These are phyloP conservation scores for Erysiphe pulchra DNA, from an alignment of 2,329 filamentous ascomycete species.

Conservation along the genomic window DNA sequence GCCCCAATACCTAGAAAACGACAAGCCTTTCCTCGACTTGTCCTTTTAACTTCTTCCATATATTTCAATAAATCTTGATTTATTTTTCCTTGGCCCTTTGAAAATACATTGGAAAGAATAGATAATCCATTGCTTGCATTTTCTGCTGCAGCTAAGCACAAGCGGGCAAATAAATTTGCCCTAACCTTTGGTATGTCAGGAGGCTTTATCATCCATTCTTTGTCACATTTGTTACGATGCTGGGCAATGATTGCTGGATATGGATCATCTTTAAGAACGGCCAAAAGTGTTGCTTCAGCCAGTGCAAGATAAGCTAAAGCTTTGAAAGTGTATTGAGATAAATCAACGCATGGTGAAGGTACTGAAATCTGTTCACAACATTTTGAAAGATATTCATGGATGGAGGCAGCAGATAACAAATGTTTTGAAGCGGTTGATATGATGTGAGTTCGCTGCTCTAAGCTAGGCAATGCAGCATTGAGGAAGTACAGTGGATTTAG, in stretches of 20 bases:
- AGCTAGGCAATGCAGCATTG: slow-evolving; percentile 29
- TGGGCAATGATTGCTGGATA: slow-evolving; percentile 67
- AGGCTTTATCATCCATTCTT: slow-evolving; percentile 89
- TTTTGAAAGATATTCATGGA: slow-evolving; percentile 46
- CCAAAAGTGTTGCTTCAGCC: slow-evolving; percentile 72
- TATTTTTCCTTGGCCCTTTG: slow-evolving; percentile 21
- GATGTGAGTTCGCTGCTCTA: slow-evolving; percentile 40
- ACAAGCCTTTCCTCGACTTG: slow-evolving; percentile 61
- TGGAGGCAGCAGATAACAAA: slow-evolving; percentile 51
- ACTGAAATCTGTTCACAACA: slow-evolving; percentile 21
- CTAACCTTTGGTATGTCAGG: slow-evolving; percentile 74
- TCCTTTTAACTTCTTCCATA: slow-evolving; percentile 45
- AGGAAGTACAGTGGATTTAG: slow-evolving; percentile 50
- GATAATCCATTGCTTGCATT: slow-evolving; percentile 52
- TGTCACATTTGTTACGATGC: slow-evolving; percentile 56
- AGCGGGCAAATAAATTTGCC: slow-evolving; percentile 61
- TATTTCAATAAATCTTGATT: slow-evolving; percentile 46
- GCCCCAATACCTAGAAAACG: slow-evolving; percentile 79
- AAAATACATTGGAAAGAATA: slow-evolving; percentile 18
- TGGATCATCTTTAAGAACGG: slow-evolving; percentile 81
- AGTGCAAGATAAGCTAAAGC: slow-evolving; percentile 41
- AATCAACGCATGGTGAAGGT: slow-evolving; percentile 22
- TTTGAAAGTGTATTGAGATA: slow-evolving; percentile 24
- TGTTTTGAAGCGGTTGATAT: slow-evolving; percentile 52
- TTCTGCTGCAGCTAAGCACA: slow-evolving; percentile 71